Conservation (phyloP, 352 stramenopile species). For the Bremia lactucae region DNA sequence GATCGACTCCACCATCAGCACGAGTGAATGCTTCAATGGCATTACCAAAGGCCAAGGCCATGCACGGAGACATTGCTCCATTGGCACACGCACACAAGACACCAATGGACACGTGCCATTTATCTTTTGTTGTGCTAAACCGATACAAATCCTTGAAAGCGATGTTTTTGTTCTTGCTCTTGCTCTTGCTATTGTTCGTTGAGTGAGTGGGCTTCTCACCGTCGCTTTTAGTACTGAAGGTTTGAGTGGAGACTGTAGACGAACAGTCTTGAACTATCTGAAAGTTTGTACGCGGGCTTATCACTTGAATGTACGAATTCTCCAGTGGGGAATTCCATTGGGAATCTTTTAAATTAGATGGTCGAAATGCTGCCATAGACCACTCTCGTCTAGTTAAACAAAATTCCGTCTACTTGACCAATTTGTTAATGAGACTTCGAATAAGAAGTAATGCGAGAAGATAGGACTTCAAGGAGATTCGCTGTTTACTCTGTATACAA, state of each 20-base stretch:
- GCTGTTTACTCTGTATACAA: too few species aligned
- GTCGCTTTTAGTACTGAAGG: neutral
- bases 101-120: neutral
- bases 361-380: too few species aligned
- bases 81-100: slow-evolving; percentile 8
- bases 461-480: too few species aligned
- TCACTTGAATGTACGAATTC: neutral
- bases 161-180: neutral
- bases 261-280: neutral
- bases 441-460: too few species aligned
- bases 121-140: neutral
- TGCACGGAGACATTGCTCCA: slow-evolving; percentile 16
- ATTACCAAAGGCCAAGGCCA: slow-evolving; percentile 23
- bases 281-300: neutral
- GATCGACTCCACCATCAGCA: slow-evolving; percentile 16
- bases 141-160: slow-evolving; percentile 2
- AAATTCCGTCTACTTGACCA: too few species aligned
- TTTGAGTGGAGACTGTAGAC: neutral
- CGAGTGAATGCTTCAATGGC: slow-evolving; percentile 24
- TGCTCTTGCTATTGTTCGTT: neutral
- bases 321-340: neutral
- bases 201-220: neutral
- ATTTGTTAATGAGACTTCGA: too few species aligned
- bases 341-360: too few species aligned
- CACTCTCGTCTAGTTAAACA: too few species aligned